Conservation (phyloP, 1,139 yeast genomes). For the Debaryomyces nepalensis region DNA sequence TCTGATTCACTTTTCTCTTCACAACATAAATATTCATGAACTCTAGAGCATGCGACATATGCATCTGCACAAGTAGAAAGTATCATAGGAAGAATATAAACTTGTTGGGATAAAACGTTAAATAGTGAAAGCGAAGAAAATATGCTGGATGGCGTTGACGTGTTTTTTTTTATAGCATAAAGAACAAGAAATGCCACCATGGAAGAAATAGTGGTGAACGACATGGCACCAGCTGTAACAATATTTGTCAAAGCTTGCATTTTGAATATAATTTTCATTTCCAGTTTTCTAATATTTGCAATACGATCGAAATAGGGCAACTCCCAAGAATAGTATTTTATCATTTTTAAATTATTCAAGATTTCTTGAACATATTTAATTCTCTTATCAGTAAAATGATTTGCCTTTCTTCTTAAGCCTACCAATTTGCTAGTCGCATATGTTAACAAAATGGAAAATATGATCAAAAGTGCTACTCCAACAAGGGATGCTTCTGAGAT, state of each 20-base stretch:
- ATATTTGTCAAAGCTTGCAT: slow-evolving; percentile 63
- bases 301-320: slow-evolving; percentile 55
- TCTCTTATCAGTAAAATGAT: slow-evolving; percentile 37
- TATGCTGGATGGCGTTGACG: slow-evolving; percentile 68
- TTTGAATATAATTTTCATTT: slow-evolving; percentile 51
- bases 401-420: slow-evolving; percentile 32
- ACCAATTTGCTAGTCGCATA: slow-evolving; percentile 31
- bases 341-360: slow-evolving; percentile 39
- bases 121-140: slow-evolving; percentile 82
- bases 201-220: slow-evolving; percentile 70
- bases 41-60: slow-evolving; percentile 62
- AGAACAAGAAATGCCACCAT: slow-evolving; percentile 74
- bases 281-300: slow-evolving; percentile 50
- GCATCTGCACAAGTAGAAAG: slow-evolving; percentile 72
- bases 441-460: slow-evolving; percentile 30
- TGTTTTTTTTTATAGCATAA: slow-evolving; percentile 50
- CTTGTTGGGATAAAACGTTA: slow-evolving; percentile 56
- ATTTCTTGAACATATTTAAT: slow-evolving; percentile 42
- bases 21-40: slow-evolving; percentile 54
- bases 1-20: slow-evolving; percentile 23
- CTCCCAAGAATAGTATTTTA: slow-evolving; percentile 67
- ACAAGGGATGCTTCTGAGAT: slow-evolving; percentile 43
- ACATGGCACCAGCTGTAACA: slow-evolving; percentile 59
- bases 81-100: slow-evolving; percentile 72
- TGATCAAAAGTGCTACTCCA: slow-evolving; percentile 37